Conservation (phyloP, 768 basidiomycete species). For the Boletus pseudo-olivaceus region DNA sequence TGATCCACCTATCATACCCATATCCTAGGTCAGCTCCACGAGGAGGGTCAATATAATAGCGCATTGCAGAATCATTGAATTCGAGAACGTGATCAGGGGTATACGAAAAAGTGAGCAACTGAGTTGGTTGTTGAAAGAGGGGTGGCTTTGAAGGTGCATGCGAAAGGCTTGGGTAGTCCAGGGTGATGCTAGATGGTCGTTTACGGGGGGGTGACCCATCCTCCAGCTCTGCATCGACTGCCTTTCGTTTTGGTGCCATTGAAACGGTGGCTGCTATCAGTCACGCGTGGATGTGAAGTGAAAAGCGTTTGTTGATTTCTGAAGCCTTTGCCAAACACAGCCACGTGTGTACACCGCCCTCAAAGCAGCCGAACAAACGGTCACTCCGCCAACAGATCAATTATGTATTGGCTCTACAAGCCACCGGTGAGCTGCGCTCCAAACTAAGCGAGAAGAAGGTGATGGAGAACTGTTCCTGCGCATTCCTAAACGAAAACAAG, state of each 20-base stretch:
- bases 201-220: slow-evolving; percentile 2
- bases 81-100: slow-evolving; percentile 51
- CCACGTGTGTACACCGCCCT: slow-evolving; percentile 6
- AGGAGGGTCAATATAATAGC: slow-evolving; percentile 71
- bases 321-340: slow-evolving; percentile 24
- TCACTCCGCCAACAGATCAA: background rate
- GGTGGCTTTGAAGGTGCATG: slow-evolving; percentile 20
- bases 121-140: slow-evolving; percentile 68
- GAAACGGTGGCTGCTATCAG: background rate
- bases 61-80: slow-evolving; percentile 66
- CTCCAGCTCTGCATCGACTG: slow-evolving; percentile 13
- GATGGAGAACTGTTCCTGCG: background rate
- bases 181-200: background rate
- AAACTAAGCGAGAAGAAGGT: no score
- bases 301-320: slow-evolving; percentile 15
- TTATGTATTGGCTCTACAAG: background rate
- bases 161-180: slow-evolving; percentile 26
- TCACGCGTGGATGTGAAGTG: background rate
- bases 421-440: background rate
- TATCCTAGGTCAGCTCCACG: slow-evolving; percentile 58
- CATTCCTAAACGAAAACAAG: background rate
- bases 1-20: slow-evolving; percentile 73
- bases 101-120: slow-evolving; percentile 72
- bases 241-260: slow-evolving; percentile 31
- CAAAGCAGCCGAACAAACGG: background rate